These are phyloP conservation scores for Exophiala xenobiotica DNA, from an alignment of 2,329 filamentous ascomycete genomes.

Conservation along the genomic window DNA sequence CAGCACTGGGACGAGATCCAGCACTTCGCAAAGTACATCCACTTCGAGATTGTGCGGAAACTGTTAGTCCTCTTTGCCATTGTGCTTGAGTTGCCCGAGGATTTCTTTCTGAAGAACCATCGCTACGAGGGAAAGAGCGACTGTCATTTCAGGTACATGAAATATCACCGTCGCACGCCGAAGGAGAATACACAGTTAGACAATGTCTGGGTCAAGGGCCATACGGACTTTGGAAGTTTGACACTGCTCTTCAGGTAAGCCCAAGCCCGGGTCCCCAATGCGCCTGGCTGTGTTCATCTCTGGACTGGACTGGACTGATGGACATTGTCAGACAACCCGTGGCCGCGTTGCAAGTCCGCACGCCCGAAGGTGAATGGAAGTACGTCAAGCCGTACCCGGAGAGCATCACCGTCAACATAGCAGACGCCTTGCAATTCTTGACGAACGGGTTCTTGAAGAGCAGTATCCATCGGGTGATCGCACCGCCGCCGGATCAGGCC, in stretches of 20 bases:
- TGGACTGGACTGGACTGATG: too few relatives aligned
- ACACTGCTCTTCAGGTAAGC: slow-evolving; percentile 51
- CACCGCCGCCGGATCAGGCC: slow-evolving; percentile 50
- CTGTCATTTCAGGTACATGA: slow-evolving; percentile 62
- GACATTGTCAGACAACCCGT: slow-evolving; percentile 58
- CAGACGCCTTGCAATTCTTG: slow-evolving; percentile 49
- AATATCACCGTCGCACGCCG: slow-evolving; percentile 50
- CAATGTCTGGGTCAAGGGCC: slow-evolving; percentile 48
- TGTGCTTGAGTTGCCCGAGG: slow-evolving; percentile 59
- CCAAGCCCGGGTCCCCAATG: too few relatives aligned
- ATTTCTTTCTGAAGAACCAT: slow-evolving; percentile 56
- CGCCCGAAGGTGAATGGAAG: slow-evolving; percentile 47
- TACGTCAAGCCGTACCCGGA: slow-evolving; percentile 49
- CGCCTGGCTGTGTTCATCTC: too few relatives aligned
- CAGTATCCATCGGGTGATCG: slow-evolving; percentile 51
- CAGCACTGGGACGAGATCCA: slow-evolving; percentile 57
- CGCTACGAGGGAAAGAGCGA: slow-evolving; percentile 57
- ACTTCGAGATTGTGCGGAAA: slow-evolving; percentile 55
- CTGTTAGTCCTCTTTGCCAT: slow-evolving; percentile 60
- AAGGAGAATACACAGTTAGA: slow-evolving; percentile 49
- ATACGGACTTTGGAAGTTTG: slow-evolving; percentile 58
- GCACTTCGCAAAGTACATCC: slow-evolving; percentile 51
- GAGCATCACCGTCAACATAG: slow-evolving; percentile 52
- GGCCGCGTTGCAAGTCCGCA: slow-evolving; percentile 55
- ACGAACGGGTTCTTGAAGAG: slow-evolving; percentile 53